A percentile compares a stretch with the other conserved stretches of the same genome.
These are phyloP conservation scores for Calcarisporium arbuscula DNA, from an alignment of 2,329 filamentous ascomycete species.

Conservation along the genomic window DNA sequence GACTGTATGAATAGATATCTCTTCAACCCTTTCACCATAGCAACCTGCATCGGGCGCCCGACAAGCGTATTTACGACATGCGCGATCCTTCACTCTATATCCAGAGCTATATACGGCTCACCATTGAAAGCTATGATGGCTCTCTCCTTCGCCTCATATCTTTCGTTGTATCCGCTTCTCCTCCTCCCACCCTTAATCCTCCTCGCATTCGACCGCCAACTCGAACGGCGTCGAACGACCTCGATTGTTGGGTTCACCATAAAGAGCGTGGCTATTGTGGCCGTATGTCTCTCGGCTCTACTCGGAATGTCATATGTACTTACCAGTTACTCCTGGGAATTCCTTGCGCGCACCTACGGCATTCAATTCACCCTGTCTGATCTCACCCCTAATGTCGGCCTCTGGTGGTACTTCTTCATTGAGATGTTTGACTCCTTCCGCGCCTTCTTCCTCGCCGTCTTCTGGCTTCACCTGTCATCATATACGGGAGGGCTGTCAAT, in stretches of 20 bases:
- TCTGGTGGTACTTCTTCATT: slow-evolving; percentile 99
- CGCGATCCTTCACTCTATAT: slow-evolving; percentile 77
- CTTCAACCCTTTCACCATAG: slow-evolving; percentile 90
- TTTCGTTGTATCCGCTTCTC: slow-evolving; percentile 86
- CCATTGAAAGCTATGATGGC: slow-evolving; percentile 74
- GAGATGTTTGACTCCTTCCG: slow-evolving; percentile 99
- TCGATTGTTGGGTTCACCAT: slow-evolving; percentile 45
- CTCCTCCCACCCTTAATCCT: slow-evolving; percentile 77
- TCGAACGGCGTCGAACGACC: slow-evolving; percentile 23
- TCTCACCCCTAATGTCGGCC: slow-evolving; percentile 85
- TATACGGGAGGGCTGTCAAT: slow-evolving; percentile 85
- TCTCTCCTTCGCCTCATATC: slow-evolving; percentile 79
- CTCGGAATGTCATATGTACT: slow-evolving; percentile 67
- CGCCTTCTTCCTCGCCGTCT: slow-evolving; percentile 93
- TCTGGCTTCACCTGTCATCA: slow-evolving; percentile 89
- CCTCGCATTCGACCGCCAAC: slow-evolving; percentile 67
- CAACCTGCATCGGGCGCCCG: slow-evolving; percentile 83
- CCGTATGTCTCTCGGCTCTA: slow-evolving; percentile 51
- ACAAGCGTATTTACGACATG: slow-evolving; percentile 85
- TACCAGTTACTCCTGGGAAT: slow-evolving; percentile 77
- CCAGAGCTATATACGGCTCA: slow-evolving; percentile 70
- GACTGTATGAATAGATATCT: slow-evolving; percentile 59
- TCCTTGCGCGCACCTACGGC: slow-evolving; percentile 83
- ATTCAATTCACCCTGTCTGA: slow-evolving; percentile 88
- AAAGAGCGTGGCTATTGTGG: slow-evolving; percentile 46